phyloP scores from a whole-genome alignment of 164 flowering plant species.

The Nymphaea thermarum region DNA sequence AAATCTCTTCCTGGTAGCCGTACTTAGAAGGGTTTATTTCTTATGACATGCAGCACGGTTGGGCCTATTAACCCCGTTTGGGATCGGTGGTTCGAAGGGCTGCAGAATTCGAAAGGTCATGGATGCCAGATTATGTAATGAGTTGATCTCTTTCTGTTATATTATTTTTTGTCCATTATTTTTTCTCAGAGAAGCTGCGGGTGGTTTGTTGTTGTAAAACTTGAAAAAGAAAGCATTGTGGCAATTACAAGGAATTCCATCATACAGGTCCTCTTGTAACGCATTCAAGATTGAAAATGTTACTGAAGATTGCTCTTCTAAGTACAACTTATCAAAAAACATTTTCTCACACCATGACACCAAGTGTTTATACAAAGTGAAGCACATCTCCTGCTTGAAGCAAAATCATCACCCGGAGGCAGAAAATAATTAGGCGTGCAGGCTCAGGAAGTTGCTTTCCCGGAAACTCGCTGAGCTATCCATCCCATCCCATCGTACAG shows the following conservation, averaged over 20 bases:
- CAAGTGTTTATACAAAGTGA: not conserved
- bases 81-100: constrained; percentile 36
- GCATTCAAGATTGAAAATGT: too few species aligned
- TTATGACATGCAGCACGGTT: constrained; percentile 14
- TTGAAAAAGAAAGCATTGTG: not conserved
- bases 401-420: not conserved
- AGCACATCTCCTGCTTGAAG: not conserved
- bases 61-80: constrained; percentile 20
- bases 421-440: not conserved
- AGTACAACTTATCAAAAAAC: not conserved
- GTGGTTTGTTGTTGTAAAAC: not conserved
- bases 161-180: not conserved
- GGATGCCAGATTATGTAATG: constrained; percentile 18
- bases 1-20: too few species aligned
- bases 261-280: too few species aligned
- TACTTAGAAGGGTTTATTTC: not conserved
- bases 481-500: constrained; percentile 84
- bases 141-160: not conserved
- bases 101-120: constrained; percentile 14
- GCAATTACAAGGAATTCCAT: not conserved
- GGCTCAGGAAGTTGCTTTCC: constrained; percentile 44
- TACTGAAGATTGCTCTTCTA: too few species aligned
- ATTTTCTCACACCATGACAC: not conserved
- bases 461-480: constrained; percentile 74
- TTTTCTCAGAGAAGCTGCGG: not conserved